Base-by-base conservation (phyloP, 2,329 filamentous ascomycete genomes). In the Penicillium brasilianum region DNA sequence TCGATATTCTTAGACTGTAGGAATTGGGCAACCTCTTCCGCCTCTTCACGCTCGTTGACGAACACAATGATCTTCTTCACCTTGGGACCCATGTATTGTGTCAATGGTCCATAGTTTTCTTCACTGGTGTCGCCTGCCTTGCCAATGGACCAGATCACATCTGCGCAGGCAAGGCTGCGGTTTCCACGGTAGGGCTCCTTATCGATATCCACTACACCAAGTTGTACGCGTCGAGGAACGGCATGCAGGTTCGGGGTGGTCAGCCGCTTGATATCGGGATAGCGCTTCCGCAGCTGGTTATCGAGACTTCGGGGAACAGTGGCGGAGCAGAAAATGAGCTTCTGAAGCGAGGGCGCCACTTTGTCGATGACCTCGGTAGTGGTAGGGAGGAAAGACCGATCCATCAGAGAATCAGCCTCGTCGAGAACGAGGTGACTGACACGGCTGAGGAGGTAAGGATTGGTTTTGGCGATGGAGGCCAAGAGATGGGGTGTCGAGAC, bases 181-280 rank as follows among this genome's bases (percentile, higher is more conserved):
- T 97, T 97, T 72, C 95, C 93, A 64, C 88, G 88, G 80, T 97
- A 99, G 0, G 93, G 93, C n/a, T 96, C 89, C 68, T 90, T 92
- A 66, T 94, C 89, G 14, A 96, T 90, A 72, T 99, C 93, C 30
- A 99, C 88, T 37, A 98, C 92, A 59, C 92, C 93, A 4, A 99
- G 87, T 75, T 98, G 94, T 0, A 99, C 93, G 68, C 95, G 89
- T 44, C 95, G 89, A 2, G 95, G 95, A 68, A 99, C 97, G 60
- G 95, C 93, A 78, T 99, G 95, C 0, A 99, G 85, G 72, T 98
- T 97, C 0, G 95, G 95, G 0, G 95, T 99, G 1, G 94, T 94
- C 64, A 99, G 88, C 62, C 95, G 90, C 49, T 84, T 82, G 79
- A 96, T 92, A 68, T 91, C 84, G 0, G 95, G 94, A 76, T 93